Conservation (phyloP, 768 basidiomycete species). For the Tulasnella sp. region DNA sequence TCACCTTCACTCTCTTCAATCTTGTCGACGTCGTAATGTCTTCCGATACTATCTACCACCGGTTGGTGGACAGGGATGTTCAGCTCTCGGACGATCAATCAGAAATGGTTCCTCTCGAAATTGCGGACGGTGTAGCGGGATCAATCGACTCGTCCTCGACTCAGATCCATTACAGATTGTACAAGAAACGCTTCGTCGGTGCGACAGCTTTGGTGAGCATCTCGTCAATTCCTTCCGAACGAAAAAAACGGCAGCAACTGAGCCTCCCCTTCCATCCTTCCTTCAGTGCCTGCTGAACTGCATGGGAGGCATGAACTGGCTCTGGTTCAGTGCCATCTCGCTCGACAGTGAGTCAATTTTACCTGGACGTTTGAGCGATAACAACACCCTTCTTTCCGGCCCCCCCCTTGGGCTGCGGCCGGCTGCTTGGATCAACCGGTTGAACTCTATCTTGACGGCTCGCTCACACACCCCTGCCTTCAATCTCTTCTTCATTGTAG, state of each 20-base stretch:
- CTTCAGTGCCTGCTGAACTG: slow-evolving; percentile 39
- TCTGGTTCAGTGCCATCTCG: slow-evolving; percentile 81
- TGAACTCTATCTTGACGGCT: not conserved
- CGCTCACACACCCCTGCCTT: not conserved
- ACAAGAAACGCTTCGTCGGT: slow-evolving; percentile 58
- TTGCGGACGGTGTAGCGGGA: not conserved
- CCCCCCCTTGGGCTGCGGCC: not conserved
- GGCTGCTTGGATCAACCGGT: not conserved
- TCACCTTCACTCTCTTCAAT: not conserved
- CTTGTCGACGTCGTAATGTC: not conserved
- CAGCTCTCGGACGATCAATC: not conserved
- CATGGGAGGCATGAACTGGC: slow-evolving; percentile 53
- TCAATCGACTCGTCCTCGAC: not conserved
- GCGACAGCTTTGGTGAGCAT: slow-evolving; percentile 45
- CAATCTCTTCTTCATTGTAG: not conserved
- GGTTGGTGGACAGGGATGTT: not conserved
- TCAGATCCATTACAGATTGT: slow-evolving; percentile 41
- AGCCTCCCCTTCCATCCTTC: slow-evolving; percentile 19
- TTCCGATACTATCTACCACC: not conserved
- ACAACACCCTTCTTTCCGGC: not conserved
- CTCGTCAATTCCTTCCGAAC: not conserved
- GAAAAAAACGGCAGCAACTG: not conserved
- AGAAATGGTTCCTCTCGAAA: not conserved
- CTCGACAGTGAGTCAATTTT: slow-evolving; percentile 38
- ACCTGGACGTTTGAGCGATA: not conserved